These are phyloP conservation scores for Capsicum pubescens DNA, from an alignment of 257 asterid species.

Conservation along the genomic window DNA sequence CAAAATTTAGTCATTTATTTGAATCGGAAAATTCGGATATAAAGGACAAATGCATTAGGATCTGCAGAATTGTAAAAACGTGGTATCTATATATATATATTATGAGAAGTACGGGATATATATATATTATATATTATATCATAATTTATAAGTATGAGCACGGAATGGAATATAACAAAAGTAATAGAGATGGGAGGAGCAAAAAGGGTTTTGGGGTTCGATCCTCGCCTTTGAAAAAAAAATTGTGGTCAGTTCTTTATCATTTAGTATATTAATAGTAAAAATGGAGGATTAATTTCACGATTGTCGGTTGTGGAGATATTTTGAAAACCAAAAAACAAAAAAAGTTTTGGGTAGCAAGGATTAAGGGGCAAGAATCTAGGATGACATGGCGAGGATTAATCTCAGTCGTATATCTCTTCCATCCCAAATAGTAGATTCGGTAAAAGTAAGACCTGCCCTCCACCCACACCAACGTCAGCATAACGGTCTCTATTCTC, in stretches of 20 bases:
- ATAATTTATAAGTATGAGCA: no score
- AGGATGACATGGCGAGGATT: conserved; percentile 2
- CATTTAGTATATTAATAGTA: no score
- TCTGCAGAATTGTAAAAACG: conserved; percentile 20
- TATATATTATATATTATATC: background rate
- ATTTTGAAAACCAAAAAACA: no score
- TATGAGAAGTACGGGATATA: background rate
- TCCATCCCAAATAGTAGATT: conserved; percentile 20
- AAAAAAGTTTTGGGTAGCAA: no score
- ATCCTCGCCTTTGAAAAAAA: no score
- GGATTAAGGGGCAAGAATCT: conserved; percentile 26
- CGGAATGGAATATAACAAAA: background rate
- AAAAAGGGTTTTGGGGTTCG: background rate
- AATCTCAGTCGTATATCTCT: conserved; percentile 38
- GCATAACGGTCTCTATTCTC: background rate
- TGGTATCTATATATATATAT: background rate
- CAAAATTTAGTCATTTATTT: background rate
- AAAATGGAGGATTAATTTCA: no score
- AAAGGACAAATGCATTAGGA: background rate
- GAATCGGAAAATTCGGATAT: conserved; percentile 12
- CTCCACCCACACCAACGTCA: background rate
- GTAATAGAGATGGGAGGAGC: background rate
- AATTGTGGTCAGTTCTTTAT: no score
- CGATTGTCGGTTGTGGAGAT: no score
- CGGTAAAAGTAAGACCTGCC: background rate